phyloP scores from a whole-genome alignment of 2,329 filamentous ascomycete genomes.

The Xylariales sp. region DNA sequence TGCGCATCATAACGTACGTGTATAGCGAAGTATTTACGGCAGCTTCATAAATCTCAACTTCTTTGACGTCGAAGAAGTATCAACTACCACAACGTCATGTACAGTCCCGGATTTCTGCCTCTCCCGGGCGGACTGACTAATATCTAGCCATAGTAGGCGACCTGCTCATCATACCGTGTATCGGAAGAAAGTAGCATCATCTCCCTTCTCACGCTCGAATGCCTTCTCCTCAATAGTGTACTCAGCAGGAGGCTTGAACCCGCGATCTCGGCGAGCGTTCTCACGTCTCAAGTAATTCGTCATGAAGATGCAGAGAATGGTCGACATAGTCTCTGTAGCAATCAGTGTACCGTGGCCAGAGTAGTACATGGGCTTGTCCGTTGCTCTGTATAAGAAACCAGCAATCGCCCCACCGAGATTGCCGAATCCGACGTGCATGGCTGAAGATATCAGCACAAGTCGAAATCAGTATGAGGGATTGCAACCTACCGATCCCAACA shows the following conservation, averaged over 20 bases:
- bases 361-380: slow-evolving; percentile 37
- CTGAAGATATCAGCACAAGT: neutral
- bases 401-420: slow-evolving; percentile 44
- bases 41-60: no score
- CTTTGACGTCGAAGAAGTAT: no score
- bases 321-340: slow-evolving; percentile 38
- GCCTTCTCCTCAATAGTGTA: slow-evolving; percentile 51
- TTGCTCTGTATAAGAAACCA: slow-evolving; percentile 41
- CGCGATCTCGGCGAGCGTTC: slow-evolving; percentile 48
- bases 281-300: slow-evolving; percentile 52
- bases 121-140: no score
- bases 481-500: slow-evolving; percentile 37
- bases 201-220: slow-evolving; percentile 49
- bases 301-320: slow-evolving; percentile 49
- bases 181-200: slow-evolving; percentile 52
- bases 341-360: slow-evolving; percentile 42
- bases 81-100: no score
- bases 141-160: no score
- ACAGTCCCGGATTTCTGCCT: no score
- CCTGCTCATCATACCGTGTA: slow-evolving; percentile 48
- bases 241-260: slow-evolving; percentile 41
- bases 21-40: no score
- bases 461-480: neutral
- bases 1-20: no score
- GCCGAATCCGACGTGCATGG: slow-evolving; percentile 47